phyloP scores from a whole-genome alignment of 2,329 filamentous ascomycete genomes.

The Pestalotiopsis sp. region DNA sequence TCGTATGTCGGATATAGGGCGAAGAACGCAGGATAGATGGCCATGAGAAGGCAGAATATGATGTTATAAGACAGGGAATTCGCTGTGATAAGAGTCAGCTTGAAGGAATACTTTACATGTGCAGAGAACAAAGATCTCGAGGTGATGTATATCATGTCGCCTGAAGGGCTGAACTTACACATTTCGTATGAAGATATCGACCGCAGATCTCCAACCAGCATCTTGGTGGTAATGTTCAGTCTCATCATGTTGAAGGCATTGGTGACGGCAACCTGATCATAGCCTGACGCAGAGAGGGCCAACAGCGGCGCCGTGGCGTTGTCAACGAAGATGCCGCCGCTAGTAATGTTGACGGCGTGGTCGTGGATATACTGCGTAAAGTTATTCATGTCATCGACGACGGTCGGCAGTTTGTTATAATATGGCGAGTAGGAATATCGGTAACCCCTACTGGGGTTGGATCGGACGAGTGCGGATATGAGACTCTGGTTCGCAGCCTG shows the following conservation, averaged over 20 bases:
- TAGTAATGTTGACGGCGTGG: conserved; percentile 17
- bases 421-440: not conserved
- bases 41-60: conserved; percentile 44
- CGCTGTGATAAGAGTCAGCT: conserved; percentile 9
- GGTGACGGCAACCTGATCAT: conserved; percentile 14
- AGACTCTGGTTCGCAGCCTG: conserved; percentile 18
- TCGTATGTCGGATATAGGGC: conserved; percentile 68
- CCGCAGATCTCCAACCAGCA: not conserved
- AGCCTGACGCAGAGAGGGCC: conserved; percentile 15
- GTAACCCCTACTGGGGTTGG: not conserved
- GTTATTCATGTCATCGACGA: conserved; percentile 18
- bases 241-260: conserved; percentile 25
- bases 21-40: conserved; percentile 67
- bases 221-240: conserved; percentile 18
- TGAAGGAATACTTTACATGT: not conserved
- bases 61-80: conserved; percentile 24
- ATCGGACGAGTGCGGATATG: not conserved
- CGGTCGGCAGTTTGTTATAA: not conserved
- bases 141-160: not conserved
- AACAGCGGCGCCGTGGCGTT: conserved; percentile 22
- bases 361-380: conserved; percentile 21
- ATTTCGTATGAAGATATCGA: not conserved
- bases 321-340: conserved; percentile 22
- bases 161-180: not conserved
- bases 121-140: not conserved